These are phyloP conservation scores for Fragaria iinumae DNA, from an alignment of 306 rosid species.

Conservation along the genomic window DNA sequence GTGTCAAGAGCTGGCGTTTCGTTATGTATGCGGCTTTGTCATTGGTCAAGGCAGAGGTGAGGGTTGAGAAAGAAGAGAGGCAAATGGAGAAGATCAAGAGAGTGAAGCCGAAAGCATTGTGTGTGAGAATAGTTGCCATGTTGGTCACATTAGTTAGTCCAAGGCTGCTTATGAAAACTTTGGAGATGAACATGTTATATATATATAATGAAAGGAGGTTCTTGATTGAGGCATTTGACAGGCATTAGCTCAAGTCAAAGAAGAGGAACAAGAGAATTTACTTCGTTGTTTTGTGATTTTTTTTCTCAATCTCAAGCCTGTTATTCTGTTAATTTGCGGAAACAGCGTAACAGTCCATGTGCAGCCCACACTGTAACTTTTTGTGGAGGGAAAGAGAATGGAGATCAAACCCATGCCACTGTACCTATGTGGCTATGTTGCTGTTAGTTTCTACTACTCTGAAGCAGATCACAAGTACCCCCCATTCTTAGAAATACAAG, in stretches of 20 bases:
- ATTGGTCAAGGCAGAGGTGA: constrained; percentile 42
- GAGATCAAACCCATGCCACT: background rate
- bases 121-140: constrained; percentile 17
- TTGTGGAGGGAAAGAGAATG: background rate
- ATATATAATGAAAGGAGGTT: constrained; percentile 22
- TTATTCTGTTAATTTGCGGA: background rate
- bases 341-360: background rate
- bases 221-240: background rate
- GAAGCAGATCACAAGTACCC: background rate
- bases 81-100: constrained; percentile 20
- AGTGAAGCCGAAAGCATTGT: constrained; percentile 32
- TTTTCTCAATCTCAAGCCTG: background rate
- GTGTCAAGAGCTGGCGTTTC: constrained; percentile 54
- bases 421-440: background rate
- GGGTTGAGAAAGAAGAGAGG: constrained; percentile 4
- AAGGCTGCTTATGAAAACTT: constrained; percentile 27
- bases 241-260: background rate
- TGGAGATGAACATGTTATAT: constrained; percentile 11
- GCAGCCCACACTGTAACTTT: background rate
- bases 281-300: background rate
- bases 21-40: constrained; percentile 44
- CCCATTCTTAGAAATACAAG: background rate
- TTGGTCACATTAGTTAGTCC: constrained; percentile 17
- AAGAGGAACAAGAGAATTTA: background rate
- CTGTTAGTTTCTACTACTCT: background rate